Base-by-base conservation (phyloP, 2,329 filamentous ascomycete genomes). In the Capronia coronata region DNA sequence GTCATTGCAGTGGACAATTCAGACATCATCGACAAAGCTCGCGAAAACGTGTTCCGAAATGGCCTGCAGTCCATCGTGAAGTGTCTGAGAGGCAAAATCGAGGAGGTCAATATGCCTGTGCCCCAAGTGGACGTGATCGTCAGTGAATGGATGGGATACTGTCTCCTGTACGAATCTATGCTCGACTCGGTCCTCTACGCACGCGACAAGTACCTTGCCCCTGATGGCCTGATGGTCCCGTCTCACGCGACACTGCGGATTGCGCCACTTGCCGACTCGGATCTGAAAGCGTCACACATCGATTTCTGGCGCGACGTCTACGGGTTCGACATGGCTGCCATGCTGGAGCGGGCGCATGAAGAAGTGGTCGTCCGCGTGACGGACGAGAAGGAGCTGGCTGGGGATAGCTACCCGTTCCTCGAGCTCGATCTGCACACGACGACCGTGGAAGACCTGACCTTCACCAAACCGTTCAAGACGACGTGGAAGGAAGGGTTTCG, bases 91-190 rank as follows among this genome's bases (percentile, higher is more conserved):
- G 90, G 91, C 30, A 87, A 87, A 63, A 86, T 96, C 53, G 91
- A 97, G 67, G 89, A 96, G 59, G 86, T 94, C 48, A 75, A 70
- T 49, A 76, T 89, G 18, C 89, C 86, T 1, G 83, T 91, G 6
- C 75, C 81, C 46, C 75, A 90, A 63, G 90, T 96, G 39, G 91
- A 97, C 69, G 84, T 97, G 62, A 95, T 97, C 64, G 84, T 97
- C 53, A 94, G 87, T 52, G 90, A 97, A 68, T 97, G 90, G 90
- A 97, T 97, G 90, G 90, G 90, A 23, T 97, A 97, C 66, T 87
- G 84, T 57, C 77, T 96, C 14, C 77, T 96, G 4, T 97, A 94
- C 67, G 90, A 97, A 69, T 88, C 89, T 48, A 97, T 97, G 90
- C 80, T 97, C 22, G 88, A 93, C 57, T 94, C 87, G 42, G 87